Evolutionary conservation across 257 asterid genomes (phyloP).

Genomic region (Lavandula angustifolia): DNA sequence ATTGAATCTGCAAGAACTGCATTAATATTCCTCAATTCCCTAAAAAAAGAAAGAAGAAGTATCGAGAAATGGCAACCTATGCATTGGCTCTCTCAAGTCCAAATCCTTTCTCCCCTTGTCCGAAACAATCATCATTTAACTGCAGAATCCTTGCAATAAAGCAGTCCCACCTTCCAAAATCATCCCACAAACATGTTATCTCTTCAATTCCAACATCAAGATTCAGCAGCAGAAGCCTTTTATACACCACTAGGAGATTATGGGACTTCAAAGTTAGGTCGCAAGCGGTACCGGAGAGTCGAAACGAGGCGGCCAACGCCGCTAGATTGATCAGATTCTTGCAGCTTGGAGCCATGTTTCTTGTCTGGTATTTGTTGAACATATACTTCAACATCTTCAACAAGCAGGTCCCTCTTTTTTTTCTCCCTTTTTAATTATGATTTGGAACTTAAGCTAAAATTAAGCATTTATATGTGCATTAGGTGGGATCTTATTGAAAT

Average conservation of each 20-base stretch:
- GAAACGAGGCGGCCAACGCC: constrained; percentile 27
- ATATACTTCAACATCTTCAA: constrained; percentile 85
- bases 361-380: constrained; percentile 70
- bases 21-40: constrained; percentile 20
- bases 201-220: constrained; percentile 22
- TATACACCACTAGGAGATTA: constrained; percentile 18
- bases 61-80: constrained; percentile 44
- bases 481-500: too few species aligned
- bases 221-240: constrained; percentile 18
- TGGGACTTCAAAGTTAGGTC: constrained; percentile 41
- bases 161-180: constrained; percentile 17
- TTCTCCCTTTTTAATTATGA: background rate
- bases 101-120: constrained; percentile 40
- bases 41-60: background rate
- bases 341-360: constrained; percentile 78
- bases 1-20: background rate
- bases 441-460: too few species aligned
- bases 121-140: constrained; percentile 28
- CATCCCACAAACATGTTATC: constrained; percentile 10
- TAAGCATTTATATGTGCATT: too few species aligned
- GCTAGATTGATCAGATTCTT: constrained; percentile 32
- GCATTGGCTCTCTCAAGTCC: constrained; percentile 50
- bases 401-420: constrained; percentile 58
- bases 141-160: constrained; percentile 17
- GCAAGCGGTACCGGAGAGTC: constrained; percentile 52